Evolutionary conservation across 805 yeast genomes (phyloP), one percentile per base, ranked within the genome.

Genomic region (Zygoascus tannicola): DNA sequence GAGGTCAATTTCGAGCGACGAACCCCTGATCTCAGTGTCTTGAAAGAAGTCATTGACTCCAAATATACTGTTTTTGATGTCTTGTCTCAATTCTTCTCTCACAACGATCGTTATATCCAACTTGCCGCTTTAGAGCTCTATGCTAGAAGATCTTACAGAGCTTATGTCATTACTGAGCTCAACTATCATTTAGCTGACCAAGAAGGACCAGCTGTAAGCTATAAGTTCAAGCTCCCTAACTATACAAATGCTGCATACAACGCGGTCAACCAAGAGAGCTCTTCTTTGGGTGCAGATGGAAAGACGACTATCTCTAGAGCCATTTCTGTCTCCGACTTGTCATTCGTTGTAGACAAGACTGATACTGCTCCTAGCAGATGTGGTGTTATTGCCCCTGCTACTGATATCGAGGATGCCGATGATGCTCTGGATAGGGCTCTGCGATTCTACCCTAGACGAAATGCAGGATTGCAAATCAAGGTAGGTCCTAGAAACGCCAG

Each of bases 41-140:
- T 92, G 54, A 78, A 81, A 51, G 97, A 92, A 64, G 92, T 92
- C 45, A 88, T 92, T 54, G 98, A 92, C 61, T 88, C 97, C 41
- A 88, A 85, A 63, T 94, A 85, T 68, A 85, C 90, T 47, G 97
- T 92, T 16, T 92, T 90, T 63, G 99, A 92, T 62, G 97, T 94
- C 32, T 75, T 92, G 63, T 75, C 94, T 37, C 97, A 86, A 67
- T 92, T 92, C 68, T 77, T 92, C 67, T 77, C 75, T 44, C 83
- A 85, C 55, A 58, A 74, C 10, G 97, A 94, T 58, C 84, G 82
- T 39, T 85, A 85, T 73, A 90, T 92, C 48, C 83, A 90, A 3
- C 76, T 90, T 52, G 97, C 98, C 32, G 97, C 98, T 32, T 86
- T 95, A 38, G 97, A 92, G 67, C 95, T 92, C 47, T 92, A 92